phyloP scores from a whole-genome alignment of 768 basidiomycete species.

The Leccinum subgranulosum region DNA sequence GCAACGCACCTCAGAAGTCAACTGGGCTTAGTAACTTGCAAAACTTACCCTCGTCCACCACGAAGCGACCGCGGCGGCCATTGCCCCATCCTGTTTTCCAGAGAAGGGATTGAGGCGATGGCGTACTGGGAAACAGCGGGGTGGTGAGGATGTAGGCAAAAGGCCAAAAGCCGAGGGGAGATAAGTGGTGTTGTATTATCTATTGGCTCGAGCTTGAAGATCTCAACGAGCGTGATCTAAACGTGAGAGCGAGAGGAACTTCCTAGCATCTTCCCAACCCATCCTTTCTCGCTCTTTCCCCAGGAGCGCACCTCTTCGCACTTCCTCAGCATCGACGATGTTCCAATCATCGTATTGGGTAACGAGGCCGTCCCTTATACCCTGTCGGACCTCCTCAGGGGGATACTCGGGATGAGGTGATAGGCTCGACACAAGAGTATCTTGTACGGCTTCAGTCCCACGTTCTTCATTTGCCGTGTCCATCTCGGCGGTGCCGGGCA shows the following conservation, averaged over 20 bases:
- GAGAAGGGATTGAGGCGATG: slow-evolving; percentile 12
- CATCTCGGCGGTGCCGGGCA: slow-evolving; percentile 8
- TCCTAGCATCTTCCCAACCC: slow-evolving; percentile 57
- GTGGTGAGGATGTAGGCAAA: background rate
- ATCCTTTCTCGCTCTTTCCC: slow-evolving; percentile 80
- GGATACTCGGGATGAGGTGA: slow-evolving; percentile 41
- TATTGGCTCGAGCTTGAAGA: background rate
- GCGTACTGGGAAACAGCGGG: background rate
- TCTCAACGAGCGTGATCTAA: slow-evolving; percentile 6
- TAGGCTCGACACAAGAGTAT: slow-evolving; percentile 32
- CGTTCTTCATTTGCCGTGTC: slow-evolving; percentile 6
- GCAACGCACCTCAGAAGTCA: slow-evolving; percentile 18
- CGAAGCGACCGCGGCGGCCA: slow-evolving; percentile 26
- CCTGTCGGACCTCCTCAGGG: slow-evolving; percentile 47
- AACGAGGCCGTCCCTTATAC: slow-evolving; percentile 40
- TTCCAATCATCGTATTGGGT: slow-evolving; percentile 75
- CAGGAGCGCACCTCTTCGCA: slow-evolving; percentile 46
- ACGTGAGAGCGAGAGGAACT: slow-evolving; percentile 23
- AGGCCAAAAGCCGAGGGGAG: background rate
- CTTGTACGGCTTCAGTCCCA: background rate
- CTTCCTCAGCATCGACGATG: slow-evolving; percentile 68
- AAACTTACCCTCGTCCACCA: slow-evolving; percentile 23
- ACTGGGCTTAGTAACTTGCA: slow-evolving; percentile 24
- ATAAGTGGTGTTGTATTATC: slow-evolving; percentile 12
- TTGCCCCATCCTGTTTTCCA: slow-evolving; percentile 30